These are phyloP conservation scores for Phytophthora sojae DNA, from an alignment of 352 stramenopile genomes.

Conservation along the genomic window DNA sequence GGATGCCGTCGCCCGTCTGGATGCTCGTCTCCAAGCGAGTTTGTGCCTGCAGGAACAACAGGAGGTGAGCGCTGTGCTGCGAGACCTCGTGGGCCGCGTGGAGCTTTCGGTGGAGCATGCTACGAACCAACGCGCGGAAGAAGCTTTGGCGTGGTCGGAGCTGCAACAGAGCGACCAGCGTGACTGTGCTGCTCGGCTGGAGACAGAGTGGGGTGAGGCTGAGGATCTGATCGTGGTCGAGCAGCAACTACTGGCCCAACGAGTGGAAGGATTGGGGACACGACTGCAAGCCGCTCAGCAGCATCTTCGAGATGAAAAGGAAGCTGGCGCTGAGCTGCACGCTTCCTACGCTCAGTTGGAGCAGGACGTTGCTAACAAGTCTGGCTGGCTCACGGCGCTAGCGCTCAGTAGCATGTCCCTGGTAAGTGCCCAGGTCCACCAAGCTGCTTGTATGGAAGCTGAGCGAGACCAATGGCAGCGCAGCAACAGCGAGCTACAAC, in stretches of 20 bases:
- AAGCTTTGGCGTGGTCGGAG: conserved; percentile 4
- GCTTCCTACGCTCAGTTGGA: neutral
- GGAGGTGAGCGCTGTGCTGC: conserved; percentile 6
- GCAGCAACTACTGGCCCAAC: neutral
- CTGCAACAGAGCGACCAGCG: neutral
- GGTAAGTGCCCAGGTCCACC: neutral
- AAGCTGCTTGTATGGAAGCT: neutral
- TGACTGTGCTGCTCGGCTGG: neutral
- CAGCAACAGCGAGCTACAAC: neutral
- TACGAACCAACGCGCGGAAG: neutral
- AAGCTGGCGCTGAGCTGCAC: neutral
- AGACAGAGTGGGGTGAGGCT: neutral
- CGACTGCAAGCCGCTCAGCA: neutral
- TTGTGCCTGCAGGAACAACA: neutral
- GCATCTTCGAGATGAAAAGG: neutral
- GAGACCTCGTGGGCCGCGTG: conserved; percentile 14
- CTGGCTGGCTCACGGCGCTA: neutral
- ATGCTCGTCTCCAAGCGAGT: neutral
- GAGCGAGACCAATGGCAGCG: neutral
- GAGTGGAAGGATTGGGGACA: neutral
- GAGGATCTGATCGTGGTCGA: neutral
- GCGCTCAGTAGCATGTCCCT: neutral
- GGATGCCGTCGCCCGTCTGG: neutral
- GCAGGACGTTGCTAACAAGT: neutral
- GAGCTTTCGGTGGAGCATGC: conserved; percentile 4